Conservation (phyloP, 129 eudicot species). For the Ambrosia trifida region DNA sequence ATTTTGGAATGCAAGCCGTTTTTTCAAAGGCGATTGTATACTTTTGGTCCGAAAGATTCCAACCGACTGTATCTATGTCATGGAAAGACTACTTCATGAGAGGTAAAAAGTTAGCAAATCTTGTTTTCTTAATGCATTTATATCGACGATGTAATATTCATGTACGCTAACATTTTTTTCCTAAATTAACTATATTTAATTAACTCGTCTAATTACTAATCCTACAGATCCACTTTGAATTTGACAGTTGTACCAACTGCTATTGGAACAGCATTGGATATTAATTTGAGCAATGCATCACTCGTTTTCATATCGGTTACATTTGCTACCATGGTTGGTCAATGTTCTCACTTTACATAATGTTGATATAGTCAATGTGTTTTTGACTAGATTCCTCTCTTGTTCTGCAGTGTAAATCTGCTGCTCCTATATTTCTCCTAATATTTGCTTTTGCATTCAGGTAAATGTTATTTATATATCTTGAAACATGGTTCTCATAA, state of each 20-base stretch:
- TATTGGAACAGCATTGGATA: constrained; percentile 92
- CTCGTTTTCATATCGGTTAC: constrained; percentile 97
- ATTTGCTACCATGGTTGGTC: constrained; percentile 97
- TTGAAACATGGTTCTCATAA: not conserved
- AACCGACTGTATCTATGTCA: constrained; percentile 61
- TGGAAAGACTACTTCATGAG: constrained; percentile 94
- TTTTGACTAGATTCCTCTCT: not conserved
- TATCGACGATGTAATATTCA: not conserved
- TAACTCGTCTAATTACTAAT: constrained; percentile 70
- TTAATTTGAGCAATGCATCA: constrained; percentile 95
- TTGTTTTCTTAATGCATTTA: not conserved
- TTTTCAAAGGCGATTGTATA: constrained; percentile 74
- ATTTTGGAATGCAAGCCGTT: constrained; percentile 95
- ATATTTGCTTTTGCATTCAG: constrained; percentile 97
- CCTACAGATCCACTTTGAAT: constrained; percentile 81
- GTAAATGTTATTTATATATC: constrained; percentile 35
- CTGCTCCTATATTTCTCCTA: constrained; percentile 94
- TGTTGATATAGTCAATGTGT: not conserved
- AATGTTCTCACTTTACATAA: constrained; percentile 23
- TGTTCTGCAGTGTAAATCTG: constrained; percentile 90
- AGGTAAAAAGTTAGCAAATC: constrained; percentile 46
- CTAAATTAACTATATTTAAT: constrained; percentile 26
- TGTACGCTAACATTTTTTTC: constrained; percentile 13
- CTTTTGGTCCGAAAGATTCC: constrained; percentile 73
- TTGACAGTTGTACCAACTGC: constrained; percentile 98